phyloP scores from a whole-genome alignment of 768 basidiomycete genomes.

The Suillus decipiens region DNA sequence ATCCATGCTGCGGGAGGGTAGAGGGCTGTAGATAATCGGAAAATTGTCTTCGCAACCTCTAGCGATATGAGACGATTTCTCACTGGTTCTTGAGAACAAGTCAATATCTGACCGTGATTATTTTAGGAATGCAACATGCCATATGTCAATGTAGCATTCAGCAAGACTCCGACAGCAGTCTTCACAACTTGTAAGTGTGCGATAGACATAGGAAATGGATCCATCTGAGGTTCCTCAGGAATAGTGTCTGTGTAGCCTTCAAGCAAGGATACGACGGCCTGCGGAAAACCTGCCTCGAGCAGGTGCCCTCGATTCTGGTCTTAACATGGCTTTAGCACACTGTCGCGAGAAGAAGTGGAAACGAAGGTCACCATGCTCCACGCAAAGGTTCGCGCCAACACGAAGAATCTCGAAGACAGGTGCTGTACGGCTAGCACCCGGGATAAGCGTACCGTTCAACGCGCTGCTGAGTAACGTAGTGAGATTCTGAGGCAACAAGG shows the following conservation, averaged over 20 bases:
- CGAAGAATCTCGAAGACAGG: slow-evolving; percentile 71
- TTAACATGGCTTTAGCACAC: slow-evolving; percentile 29
- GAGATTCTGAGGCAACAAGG: slow-evolving; percentile 64
- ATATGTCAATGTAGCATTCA: slow-evolving; percentile 78
- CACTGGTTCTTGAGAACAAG: slow-evolving; percentile 57
- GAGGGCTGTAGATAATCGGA: slow-evolving; percentile 65
- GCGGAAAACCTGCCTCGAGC: slow-evolving; percentile 70
- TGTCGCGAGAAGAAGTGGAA: slow-evolving; percentile 8
- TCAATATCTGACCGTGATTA: slow-evolving; percentile 10
- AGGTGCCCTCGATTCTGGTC: slow-evolving; percentile 76
- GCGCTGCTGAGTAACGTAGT: slow-evolving; percentile 60
- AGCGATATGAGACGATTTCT: slow-evolving; percentile 66
- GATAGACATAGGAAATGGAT: slow-evolving; percentile 54
- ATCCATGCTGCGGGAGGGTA: slow-evolving; percentile 78
- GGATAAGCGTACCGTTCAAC: slow-evolving; percentile 49
- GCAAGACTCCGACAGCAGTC: slow-evolving; percentile 75
- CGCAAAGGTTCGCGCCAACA: slow-evolving; percentile 80
- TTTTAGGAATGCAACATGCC: slow-evolving; percentile 45
- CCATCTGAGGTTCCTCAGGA: slow-evolving; percentile 37
- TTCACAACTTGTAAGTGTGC: slow-evolving; percentile 72
- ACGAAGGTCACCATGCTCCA: slow-evolving; percentile 68
- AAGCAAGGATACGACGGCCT: slow-evolving; percentile 63
- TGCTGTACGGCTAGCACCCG: slow-evolving; percentile 45
- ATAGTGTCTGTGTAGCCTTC: slow-evolving; percentile 60
- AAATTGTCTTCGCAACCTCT: slow-evolving; percentile 66